Conservation (phyloP, 2,329 filamentous ascomycete genomes). For the Ceratocystis lukuohia region DNA sequence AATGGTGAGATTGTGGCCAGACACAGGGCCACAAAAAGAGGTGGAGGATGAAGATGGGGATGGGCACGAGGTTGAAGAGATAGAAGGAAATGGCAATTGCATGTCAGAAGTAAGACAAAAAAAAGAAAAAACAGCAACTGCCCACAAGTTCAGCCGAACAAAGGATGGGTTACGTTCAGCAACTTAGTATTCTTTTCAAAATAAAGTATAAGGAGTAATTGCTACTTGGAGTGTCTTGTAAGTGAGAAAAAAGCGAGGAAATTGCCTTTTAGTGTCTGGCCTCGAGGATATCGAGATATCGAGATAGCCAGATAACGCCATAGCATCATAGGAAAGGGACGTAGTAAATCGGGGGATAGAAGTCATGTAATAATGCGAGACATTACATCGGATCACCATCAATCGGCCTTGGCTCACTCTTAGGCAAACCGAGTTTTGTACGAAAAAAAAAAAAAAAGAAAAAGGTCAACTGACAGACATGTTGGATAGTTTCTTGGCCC, state of each 20-base stretch:
- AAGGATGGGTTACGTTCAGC: not conserved
- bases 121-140: not conserved
- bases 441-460: not conserved
- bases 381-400: not conserved
- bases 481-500: conserved; percentile 17
- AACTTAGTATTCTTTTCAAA: not conserved
- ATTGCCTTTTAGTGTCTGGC: not conserved
- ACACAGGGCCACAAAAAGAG: not conserved
- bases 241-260: not conserved
- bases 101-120: not conserved
- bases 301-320: not conserved
- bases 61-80: not conserved
- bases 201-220: not conserved
- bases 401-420: too few species aligned
- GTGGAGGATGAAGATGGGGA: not conserved
- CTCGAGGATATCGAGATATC: not conserved
- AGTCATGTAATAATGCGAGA: not conserved
- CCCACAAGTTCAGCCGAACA: not conserved
- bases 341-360: not conserved
- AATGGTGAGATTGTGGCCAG: too few species aligned
- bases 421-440: too few species aligned
- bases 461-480: conserved; percentile 10
- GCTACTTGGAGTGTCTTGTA: not conserved
- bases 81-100: not conserved
- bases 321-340: not conserved